Base-by-base conservation (phyloP, 2,329 filamentous ascomycete genomes). In the Myriosclerotinia duriaeana region DNA sequence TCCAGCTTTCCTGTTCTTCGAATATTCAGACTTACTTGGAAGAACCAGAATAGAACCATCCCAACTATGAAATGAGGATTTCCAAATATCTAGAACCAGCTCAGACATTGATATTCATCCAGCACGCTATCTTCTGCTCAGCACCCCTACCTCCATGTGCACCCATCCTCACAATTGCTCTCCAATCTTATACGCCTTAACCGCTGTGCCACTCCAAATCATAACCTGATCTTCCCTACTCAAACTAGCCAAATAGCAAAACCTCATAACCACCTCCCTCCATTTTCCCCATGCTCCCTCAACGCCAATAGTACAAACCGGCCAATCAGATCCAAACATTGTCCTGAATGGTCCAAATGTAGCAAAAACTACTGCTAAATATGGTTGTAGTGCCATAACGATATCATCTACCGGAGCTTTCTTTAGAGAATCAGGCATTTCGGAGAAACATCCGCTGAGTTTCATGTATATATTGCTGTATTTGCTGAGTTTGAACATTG, bases 261-360 rank as follows among this genome's bases (percentile, higher is more conserved):
- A 82, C 70, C 81, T 81, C 69, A 89, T 85, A 22, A 96, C 89
- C 1, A 95, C 81, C 26, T 81, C 81, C 70, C 81, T 85, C 93
- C 93, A 97, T 72, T 89, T 85, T 46, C 80, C 79, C 92, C 93
- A 97, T 42, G 90, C 87, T 30, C 74, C 74, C 38, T 76, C 72
- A 53, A 81, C 79, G 0, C 85, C 85, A 44, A 92, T 80, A 69
- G 92, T 93, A 79, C 92, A 96, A 0, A 97, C 89, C 2, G 94
- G 93, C 94, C 94, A 98, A 78, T 97, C 93, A 70, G 90, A 93
- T 34, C 89, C 93, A 78, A 95, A 97, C 89, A 98, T 93, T 75
- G 95, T 84, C 70, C 92, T 84, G 30, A 81, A 76, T 0, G 89
- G 79, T 1, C 90, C 88, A 74, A 97, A 97, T 1, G 84, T 84